These are phyloP conservation scores for Candida patagonica DNA, from an alignment of 805 yeast genomes.

Conservation along the genomic window DNA sequence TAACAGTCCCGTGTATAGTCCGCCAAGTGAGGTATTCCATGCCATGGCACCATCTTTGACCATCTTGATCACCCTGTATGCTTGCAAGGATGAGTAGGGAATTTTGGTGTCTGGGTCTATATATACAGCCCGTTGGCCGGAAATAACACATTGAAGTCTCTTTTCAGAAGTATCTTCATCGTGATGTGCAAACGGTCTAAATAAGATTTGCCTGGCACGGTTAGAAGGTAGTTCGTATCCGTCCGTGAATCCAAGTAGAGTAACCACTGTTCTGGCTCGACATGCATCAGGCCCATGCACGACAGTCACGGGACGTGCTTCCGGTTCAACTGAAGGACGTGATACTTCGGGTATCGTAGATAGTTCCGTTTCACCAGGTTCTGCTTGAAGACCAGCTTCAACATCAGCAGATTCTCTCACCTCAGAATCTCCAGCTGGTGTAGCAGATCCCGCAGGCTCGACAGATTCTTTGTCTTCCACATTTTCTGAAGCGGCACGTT, in stretches of 20 bases:
- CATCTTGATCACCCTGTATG: constrained; percentile 54
- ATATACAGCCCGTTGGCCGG: constrained; percentile 72
- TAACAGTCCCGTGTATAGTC: constrained; percentile 36
- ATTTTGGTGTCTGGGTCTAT: constrained; percentile 84
- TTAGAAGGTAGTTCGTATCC: constrained; percentile 10
- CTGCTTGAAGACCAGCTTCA: too few relatives aligned
- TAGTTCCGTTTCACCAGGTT: constrained; percentile 1
- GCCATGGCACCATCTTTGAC: constrained; percentile 41
- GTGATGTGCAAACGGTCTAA: constrained; percentile 30
- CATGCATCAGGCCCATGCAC: constrained; percentile 17
- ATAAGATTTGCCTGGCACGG: constrained; percentile 12
- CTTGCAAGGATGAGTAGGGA: constrained; percentile 75
- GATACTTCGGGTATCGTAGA: neutral
- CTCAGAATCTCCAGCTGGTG: too few relatives aligned
- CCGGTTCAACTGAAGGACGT: neutral
- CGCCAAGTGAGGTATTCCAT: constrained; percentile 42
- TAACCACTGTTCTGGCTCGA: constrained; percentile 9
- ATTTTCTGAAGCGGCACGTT: too few relatives aligned
- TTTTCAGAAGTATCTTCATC: constrained; percentile 38
- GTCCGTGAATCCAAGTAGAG: constrained; percentile 11
- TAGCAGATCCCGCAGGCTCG: too few relatives aligned
- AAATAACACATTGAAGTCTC: constrained; percentile 57
- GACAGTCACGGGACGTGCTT: constrained; percentile 4
- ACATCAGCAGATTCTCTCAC: too few relatives aligned
- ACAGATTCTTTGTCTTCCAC: too few relatives aligned